phyloP scores from a whole-genome alignment of 441 rosid genomes.

The Erodium trifolium region DNA sequence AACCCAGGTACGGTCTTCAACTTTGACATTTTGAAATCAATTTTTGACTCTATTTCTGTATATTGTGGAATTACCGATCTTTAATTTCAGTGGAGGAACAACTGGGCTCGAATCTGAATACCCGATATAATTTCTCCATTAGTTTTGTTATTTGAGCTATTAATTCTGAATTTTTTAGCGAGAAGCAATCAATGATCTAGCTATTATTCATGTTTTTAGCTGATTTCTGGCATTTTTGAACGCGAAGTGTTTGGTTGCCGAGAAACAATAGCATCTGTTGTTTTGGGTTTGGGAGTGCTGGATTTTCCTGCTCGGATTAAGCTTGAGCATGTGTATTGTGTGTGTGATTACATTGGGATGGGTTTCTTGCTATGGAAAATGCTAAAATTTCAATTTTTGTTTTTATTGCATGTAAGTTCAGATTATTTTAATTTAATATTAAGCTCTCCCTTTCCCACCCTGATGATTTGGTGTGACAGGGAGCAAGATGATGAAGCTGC shows the following conservation, averaged over 20 bases:
- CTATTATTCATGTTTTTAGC: neutral
- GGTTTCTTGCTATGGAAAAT: too few relatives aligned
- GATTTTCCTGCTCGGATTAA: too few relatives aligned
- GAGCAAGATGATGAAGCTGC: constrained; percentile 62
- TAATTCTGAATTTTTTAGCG: neutral
- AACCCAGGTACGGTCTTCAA: neutral
- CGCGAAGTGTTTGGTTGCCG: neutral
- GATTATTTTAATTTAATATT: neutral
- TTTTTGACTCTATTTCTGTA: neutral
- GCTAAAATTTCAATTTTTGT: too few relatives aligned
- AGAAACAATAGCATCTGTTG: neutral
- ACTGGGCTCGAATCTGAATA: too few relatives aligned
- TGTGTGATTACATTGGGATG: too few relatives aligned
- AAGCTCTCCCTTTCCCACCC: neutral
- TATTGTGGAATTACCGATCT: neutral
- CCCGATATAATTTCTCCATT: neutral
- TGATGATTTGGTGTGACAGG: constrained; percentile 11
- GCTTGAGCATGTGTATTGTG: too few relatives aligned
- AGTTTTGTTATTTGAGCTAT: neutral
- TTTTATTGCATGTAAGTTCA: neutral
- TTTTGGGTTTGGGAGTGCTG: neutral
- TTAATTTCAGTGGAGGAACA: neutral
- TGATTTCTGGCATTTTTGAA: neutral
- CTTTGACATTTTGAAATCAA: neutral
- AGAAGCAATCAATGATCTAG: constrained; percentile 1